Percentiles rank a stretch among this genome's conserved stretches.
phyloP scores from a whole-genome alignment of 2,329 filamentous ascomycete species.

The Boeremia exigua region DNA sequence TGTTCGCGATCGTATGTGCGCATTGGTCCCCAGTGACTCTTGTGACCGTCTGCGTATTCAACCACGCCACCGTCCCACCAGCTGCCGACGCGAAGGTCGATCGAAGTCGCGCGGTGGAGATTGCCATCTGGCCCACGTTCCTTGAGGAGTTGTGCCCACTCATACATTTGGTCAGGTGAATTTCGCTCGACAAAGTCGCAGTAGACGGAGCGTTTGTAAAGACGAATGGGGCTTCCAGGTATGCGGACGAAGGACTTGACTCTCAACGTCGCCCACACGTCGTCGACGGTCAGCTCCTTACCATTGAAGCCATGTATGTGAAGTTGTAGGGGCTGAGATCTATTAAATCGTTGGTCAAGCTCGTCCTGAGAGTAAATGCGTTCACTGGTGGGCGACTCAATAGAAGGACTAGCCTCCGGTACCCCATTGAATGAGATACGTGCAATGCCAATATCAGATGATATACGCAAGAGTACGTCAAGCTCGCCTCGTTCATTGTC shows the following conservation, averaged over 20 bases:
- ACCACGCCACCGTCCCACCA: conserved; percentile 56
- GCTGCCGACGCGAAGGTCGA: conserved; percentile 55
- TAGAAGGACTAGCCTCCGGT: conserved; percentile 22
- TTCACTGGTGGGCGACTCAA: conserved; percentile 20
- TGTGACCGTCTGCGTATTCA: conserved; percentile 53
- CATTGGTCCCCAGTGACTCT: conserved; percentile 51
- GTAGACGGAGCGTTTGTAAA: conserved; percentile 49
- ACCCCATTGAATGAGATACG: conserved; percentile 36
- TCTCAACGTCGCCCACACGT: conserved; percentile 45
- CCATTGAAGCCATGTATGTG: conserved; percentile 52
- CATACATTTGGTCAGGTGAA: conserved; percentile 12
- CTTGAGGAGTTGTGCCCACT: conserved; percentile 28
- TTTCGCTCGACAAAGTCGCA: conserved; percentile 1
- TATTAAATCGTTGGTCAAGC: conserved; percentile 44
- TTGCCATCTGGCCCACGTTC: conserved; percentile 35
- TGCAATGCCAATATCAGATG: conserved; percentile 34
- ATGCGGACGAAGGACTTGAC: conserved; percentile 46
- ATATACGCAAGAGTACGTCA: conserved; percentile 23
- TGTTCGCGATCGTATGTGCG: conserved; percentile 30
- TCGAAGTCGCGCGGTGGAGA: conserved; percentile 49
- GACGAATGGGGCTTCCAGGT: conserved; percentile 47
- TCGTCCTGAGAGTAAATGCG: conserved; percentile 30
- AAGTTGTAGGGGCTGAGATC: conserved; percentile 37
- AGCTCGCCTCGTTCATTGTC: conserved; percentile 28
- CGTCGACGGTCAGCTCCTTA: conserved; percentile 37